These are phyloP conservation scores for Globisporangium middletonii DNA, from an alignment of 352 stramenopile genomes.

Conservation along the genomic window DNA sequence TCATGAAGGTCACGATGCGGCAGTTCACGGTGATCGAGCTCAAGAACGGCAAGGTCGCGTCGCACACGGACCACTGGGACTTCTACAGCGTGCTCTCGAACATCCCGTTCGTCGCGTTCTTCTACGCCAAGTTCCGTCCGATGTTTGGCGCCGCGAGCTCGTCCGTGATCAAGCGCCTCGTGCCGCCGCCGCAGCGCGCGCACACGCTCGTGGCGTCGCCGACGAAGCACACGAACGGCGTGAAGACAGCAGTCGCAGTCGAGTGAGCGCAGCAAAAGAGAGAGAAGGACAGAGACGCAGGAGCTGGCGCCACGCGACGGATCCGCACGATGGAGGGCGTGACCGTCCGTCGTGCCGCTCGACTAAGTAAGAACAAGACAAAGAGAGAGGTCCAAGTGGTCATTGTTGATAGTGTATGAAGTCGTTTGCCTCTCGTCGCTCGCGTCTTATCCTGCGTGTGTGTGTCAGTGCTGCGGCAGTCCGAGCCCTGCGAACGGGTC, in stretches of 20 bases:
- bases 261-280: slow-evolving; percentile 12
- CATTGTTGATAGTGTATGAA: neutral
- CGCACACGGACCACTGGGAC: slow-evolving; percentile 82
- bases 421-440: neutral
- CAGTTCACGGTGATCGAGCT: slow-evolving; percentile 83
- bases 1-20: slow-evolving; percentile 66
- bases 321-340: neutral
- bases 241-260: slow-evolving; percentile 18
- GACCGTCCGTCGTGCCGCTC: too few relatives aligned
- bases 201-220: slow-evolving; percentile 11
- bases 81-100: slow-evolving; percentile 80
- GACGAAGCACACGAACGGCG: slow-evolving; percentile 13
- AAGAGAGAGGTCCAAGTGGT: neutral
- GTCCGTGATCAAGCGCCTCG: slow-evolving; percentile 61
- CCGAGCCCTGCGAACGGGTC: slow-evolving; percentile 76
- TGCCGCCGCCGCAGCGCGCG: slow-evolving; percentile 21
- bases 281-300: neutral
- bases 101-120: slow-evolving; percentile 69
- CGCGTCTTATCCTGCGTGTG: neutral
- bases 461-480: slow-evolving; percentile 36
- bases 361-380: neutral
- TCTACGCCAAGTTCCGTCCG: slow-evolving; percentile 74
- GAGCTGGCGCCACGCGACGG: neutral
- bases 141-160: slow-evolving; percentile 67
- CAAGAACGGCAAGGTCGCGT: slow-evolving; percentile 70